Percentiles rank a stretch among this genome's conserved stretches.
Evolutionary conservation across 1,284 basidiomycete genomes (phyloP).

Genomic region (Cutaneotrichosporon sp.): DNA sequence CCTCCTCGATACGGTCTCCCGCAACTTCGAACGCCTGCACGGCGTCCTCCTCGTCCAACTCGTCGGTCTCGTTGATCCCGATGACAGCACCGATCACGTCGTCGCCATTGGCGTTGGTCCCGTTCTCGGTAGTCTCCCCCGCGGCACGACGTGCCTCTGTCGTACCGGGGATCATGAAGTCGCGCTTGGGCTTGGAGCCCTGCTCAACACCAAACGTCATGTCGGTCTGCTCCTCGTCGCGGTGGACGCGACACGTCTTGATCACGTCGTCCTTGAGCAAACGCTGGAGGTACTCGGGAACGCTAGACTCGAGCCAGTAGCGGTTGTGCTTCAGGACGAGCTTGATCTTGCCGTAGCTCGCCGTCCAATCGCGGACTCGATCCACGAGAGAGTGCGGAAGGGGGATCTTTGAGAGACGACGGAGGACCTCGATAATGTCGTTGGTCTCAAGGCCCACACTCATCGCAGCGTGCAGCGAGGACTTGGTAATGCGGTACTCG

Average conservation of each 20-base stretch:
- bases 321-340: conserved; percentile 95
- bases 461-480: conserved; percentile 97
- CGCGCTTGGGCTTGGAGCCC: conserved; percentile 71
- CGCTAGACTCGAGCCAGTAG: conserved; percentile 90
- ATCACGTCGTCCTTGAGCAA: conserved; percentile 84
- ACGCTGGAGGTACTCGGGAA: conserved; percentile 84
- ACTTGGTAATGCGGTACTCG: conserved; percentile 98
- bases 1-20: conserved; percentile 87
- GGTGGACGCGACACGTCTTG: conserved; percentile 43
- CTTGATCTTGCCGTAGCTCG: conserved; percentile 96
- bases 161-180: conserved; percentile 79
- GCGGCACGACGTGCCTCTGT: conserved; percentile 47
- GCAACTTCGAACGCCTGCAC: conserved; percentile 94
- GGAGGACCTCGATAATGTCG: conserved; percentile 95
- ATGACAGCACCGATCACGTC: conserved; percentile 73
- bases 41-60: conserved; percentile 93
- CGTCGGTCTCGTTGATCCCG: conserved; percentile 81
- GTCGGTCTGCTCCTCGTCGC: conserved; percentile 34
- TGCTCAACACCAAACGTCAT: conserved; percentile 77
- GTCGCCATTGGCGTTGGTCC: conserved; percentile 26
- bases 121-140: conserved; percentile 3
- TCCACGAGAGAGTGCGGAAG: conserved; percentile 78
- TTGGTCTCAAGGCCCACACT: conserved; percentile 97
- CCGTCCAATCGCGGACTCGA: conserved; percentile 85
- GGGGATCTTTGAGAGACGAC: conserved; percentile 87